Evolutionary conservation across 2,329 filamentous ascomycete species (phyloP).

Genomic region (Aspergillus fischeri): DNA sequence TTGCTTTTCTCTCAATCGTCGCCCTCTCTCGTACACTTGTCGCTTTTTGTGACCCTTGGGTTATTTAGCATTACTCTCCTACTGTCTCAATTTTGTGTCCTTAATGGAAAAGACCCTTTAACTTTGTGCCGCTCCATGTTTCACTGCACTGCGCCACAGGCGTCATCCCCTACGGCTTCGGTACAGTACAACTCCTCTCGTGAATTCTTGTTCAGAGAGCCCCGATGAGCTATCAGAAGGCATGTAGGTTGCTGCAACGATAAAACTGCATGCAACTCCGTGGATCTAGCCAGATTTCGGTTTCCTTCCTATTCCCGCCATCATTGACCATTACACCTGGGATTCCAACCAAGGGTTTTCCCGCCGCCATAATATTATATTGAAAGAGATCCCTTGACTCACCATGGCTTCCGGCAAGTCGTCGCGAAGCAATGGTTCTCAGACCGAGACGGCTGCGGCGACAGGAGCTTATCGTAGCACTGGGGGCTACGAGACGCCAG

Average conservation of each 20-base stretch:
- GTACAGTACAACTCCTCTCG: not conserved
- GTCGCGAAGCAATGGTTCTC: constrained; percentile 7
- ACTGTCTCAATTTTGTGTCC: not conserved
- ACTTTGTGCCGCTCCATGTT: constrained; percentile 11
- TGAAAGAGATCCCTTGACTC: not conserved
- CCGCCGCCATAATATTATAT: not conserved
- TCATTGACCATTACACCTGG: not conserved
- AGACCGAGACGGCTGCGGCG: constrained; percentile 3
- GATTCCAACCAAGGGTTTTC: not conserved
- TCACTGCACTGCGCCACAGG: constrained; percentile 13
- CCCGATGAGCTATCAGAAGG: constrained; percentile 13
- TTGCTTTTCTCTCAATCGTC: not conserved
- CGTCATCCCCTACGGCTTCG: constrained; percentile 6
- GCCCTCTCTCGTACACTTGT: not conserved
- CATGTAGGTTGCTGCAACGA: constrained; percentile 8
- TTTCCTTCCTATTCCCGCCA: not conserved
- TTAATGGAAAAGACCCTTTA: constrained; percentile 2
- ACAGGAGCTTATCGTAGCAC: constrained; percentile 1
- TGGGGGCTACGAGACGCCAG: constrained; percentile 3
- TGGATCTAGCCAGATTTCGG: constrained; percentile 2
- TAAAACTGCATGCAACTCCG: constrained; percentile 3
- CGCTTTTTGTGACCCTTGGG: not conserved
- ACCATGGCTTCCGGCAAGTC: constrained; percentile 11
- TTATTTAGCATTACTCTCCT: not conserved
- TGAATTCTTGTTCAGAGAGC: not conserved